Percentiles rank a stretch among this genome's conserved stretches.
Conservation (phyloP, 306 rosid species). For the Lathyrus sativus region DNA sequence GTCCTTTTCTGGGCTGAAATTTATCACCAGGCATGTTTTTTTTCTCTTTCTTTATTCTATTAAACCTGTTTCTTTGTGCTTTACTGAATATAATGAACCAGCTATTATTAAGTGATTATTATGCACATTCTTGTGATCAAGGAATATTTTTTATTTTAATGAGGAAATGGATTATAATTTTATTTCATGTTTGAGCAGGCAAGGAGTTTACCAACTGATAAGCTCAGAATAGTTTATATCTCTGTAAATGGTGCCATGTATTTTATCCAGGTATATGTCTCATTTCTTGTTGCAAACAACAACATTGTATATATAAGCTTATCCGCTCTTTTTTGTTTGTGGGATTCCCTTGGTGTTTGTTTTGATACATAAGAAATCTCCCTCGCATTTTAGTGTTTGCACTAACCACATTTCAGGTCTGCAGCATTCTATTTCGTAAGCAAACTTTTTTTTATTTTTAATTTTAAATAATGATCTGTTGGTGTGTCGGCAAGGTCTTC, state of each 20-base stretch:
- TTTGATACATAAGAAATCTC: background rate
- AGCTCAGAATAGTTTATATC: constrained; percentile 69
- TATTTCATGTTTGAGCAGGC: constrained; percentile 60
- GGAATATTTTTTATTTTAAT: background rate
- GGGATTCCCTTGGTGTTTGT: background rate
- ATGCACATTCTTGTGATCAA: background rate
- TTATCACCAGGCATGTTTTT: constrained; percentile 75
- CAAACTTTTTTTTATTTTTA: background rate
- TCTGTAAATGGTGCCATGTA: constrained; percentile 66
- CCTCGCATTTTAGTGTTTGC: background rate
- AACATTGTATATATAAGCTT: background rate
- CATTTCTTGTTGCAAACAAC: background rate
- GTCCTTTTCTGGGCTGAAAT: constrained; percentile 97
- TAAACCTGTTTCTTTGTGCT: background rate
- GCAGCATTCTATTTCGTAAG: background rate
- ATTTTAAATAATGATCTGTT: background rate
- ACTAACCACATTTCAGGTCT: background rate
- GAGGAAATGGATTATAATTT: constrained; percentile 22
- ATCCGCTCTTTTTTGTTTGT: constrained; percentile 5
- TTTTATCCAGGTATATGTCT: constrained; percentile 68
- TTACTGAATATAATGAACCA: background rate
- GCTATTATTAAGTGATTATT: background rate
- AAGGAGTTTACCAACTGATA: constrained; percentile 81
- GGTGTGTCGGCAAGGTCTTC: background rate
- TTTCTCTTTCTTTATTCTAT: background rate